These are phyloP conservation scores for Verticillium isaacii DNA, from an alignment of 2,329 filamentous ascomycete species.

Conservation along the genomic window DNA sequence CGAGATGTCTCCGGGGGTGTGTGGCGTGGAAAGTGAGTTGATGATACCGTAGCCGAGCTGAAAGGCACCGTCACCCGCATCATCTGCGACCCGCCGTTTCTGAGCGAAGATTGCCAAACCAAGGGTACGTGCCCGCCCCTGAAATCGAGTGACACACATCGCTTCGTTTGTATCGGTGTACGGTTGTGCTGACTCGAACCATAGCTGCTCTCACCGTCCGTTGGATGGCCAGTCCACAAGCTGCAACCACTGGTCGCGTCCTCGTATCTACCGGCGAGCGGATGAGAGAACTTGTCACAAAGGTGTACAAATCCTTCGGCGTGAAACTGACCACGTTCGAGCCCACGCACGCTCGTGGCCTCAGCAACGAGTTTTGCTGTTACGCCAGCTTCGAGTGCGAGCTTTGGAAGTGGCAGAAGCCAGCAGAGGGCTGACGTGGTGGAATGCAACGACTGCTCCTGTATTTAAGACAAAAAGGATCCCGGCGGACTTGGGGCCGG, in stretches of 20 bases:
- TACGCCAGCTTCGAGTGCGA: slow-evolving; percentile 72
- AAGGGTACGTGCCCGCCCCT: slow-evolving; percentile 47
- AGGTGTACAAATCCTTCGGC: slow-evolving; percentile 62
- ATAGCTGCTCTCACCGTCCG: slow-evolving; percentile 67
- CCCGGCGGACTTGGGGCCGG: not conserved
- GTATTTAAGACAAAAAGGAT: not conserved
- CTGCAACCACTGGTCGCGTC: slow-evolving; percentile 29
- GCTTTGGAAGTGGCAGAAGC: slow-evolving; percentile 38
- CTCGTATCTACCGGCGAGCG: slow-evolving; percentile 75
- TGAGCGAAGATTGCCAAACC: slow-evolving; percentile 76
- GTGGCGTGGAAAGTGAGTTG: not conserved
- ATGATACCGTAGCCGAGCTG: slow-evolving; percentile 35
- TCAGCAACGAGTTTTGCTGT: slow-evolving; percentile 78
- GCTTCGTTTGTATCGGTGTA: not conserved
- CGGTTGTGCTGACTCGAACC: not conserved
- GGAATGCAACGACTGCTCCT: not conserved
- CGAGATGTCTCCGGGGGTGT: too few relatives aligned
- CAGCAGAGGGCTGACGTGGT: slow-evolving; percentile 9
- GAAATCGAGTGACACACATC: not conserved
- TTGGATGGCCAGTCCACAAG: slow-evolving; percentile 56
- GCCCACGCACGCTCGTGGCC: slow-evolving; percentile 62
- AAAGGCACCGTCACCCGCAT: slow-evolving; percentile 64
- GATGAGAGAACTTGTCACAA: slow-evolving; percentile 60
- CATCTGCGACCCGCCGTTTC: slow-evolving; percentile 74
- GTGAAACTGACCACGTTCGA: slow-evolving; percentile 63